Evolutionary conservation across 164 flowering plant species (phyloP), one percentile per base, ranked within the genome.

Genomic region (Berberis thunbergii): DNA sequence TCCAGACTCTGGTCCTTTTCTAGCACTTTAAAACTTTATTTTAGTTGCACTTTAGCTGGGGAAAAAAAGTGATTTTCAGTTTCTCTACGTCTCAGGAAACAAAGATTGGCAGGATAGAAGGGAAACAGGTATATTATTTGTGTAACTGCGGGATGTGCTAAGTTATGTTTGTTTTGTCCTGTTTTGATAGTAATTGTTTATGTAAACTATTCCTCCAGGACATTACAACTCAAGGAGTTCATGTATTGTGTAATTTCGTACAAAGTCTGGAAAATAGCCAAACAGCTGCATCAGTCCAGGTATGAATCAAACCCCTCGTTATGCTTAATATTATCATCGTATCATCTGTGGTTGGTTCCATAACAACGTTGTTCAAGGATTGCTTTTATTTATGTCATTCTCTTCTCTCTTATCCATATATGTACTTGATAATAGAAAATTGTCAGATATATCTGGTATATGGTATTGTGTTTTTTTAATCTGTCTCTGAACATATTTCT

Each of bases 61-160:
- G 60, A 63, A 49, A 54, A 61, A 55, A 49, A 49, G 49, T 75
- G 42, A 68, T 59, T 49, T 40, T 39, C 10, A 42, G 49, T 39
- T 70, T 72, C 52, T 56, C n/a, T 44, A 3, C 71, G 10, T 72
- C 12, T 53, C 86, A 91, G 96, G 93, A 83, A 66, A 73, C 72
- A 50, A 88, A 80, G 74, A 70, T 91, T 54, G 70, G 65, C 54
- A 64, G 77, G 63, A 80, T 91, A 60, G 88, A 84, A 81, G 85
- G 68, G 64, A 91, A 77, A 54, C 93, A 91, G 96, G 95, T 90
- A 77, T 4, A 43, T 45, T 7, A 61, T 40, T 61, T 38, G 57
- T 57, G 41, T 43, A 49, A 45, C 44, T 26, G 11, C 2, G 45
- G 41, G 5, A 3, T 52, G 49, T 12, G 40, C 54, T 45, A 43